Evolutionary conservation across 2,329 filamentous ascomycete genomes (phyloP), one percentile per base, ranked within the genome.

Genomic region (Sporothrix brunneoviolacea): DNA sequence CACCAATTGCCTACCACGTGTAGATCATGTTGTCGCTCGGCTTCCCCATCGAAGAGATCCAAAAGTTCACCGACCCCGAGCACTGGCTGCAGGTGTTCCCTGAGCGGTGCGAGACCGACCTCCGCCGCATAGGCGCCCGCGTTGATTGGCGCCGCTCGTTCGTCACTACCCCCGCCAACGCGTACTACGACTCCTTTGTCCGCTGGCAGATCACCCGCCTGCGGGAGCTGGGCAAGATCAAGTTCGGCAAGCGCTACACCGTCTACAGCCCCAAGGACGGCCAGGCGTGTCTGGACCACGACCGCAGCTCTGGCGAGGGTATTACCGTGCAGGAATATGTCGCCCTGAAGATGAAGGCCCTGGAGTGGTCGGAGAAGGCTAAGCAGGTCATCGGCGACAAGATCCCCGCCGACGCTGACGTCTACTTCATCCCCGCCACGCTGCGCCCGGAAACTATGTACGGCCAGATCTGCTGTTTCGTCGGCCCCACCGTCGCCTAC

Each of bases 361-460:
- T 91, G 59, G 86, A 95, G 64, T 98, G 91, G 91, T 80, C 90
- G 1, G 81, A 86, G 27, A 77, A 83, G 56, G 86, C 89, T 21
- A 80, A 82, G 57, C 79, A 85, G 58, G 72, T 80, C 48, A 70
- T 97, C 52, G 78, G 84, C 65, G 84, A 80, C 57, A 93, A 91
- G 71, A 71, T 97, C 4, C 87, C 91, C 6, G 77, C 83, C 32
- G 82, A 79, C 57, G 84, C 88, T 40, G 86, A 86, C 55, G 84
- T 96, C 51, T 97, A 85, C 72, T 86, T 97, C 61, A 82, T 97
- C 12, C 87, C 93, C 12, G 93, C 93, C 15, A 97, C 93, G 50
- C 78, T 98, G 55, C 55, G 93, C 55, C 89, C 93, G 3, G 93
- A 98, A 75, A 98, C 93, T 32, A 97, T 98, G 91, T 98, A 97